Evolutionary conservation across 495 filamentous ascomycete genomes (phyloP), one percentile per base, ranked within the genome.

Genomic region (Penicillium crystallinum): DNA sequence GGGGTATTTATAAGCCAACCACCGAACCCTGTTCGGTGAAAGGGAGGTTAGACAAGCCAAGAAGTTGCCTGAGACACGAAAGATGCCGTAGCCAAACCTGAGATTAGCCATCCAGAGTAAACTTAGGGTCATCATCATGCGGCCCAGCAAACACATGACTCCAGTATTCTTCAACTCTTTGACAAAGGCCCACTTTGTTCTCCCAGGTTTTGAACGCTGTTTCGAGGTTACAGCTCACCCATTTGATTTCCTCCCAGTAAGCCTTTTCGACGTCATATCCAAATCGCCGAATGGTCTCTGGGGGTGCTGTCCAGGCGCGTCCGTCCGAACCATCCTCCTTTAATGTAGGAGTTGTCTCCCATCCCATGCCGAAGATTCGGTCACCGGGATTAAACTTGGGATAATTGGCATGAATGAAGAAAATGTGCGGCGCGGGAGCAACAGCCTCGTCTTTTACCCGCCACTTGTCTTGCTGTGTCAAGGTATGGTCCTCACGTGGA

Each of bases 351-450:
- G 68, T 61, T 15, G 69, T 73, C 48, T 75, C 71, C 62, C 66
- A 75, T 10, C 61, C 59, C 36, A 47, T 49, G 4, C 72, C 73
- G 46, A 71, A 76, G 6, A 76, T 57, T 23, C 73, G 68, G 29
- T 72, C 73, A 3, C 63, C 67, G 0, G 79, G 77, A 50, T 82
- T 77, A 51, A 80, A 75, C 52, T 81, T 81, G 46, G 77, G 75
- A 36, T 74, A 75, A 54, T 78, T 79, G 46, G 75, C 74, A 57
- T 83, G 80, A 42, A 80, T 68, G 47, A 81, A 82, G 61, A 81
- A 77, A 19, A 69, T 56, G 6, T 62, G 65, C 0, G 72, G 66
- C 3, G 66, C 49, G 6, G 62, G 46, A 12, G 61, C 69, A 19
- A 65, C 63, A 1, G 62, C 48, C 0, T 63, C 59, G 25, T 75